These are phyloP conservation scores for Holtermanniella nyarrowii DNA, from an alignment of 768 basidiomycete species.

Conservation along the genomic window DNA sequence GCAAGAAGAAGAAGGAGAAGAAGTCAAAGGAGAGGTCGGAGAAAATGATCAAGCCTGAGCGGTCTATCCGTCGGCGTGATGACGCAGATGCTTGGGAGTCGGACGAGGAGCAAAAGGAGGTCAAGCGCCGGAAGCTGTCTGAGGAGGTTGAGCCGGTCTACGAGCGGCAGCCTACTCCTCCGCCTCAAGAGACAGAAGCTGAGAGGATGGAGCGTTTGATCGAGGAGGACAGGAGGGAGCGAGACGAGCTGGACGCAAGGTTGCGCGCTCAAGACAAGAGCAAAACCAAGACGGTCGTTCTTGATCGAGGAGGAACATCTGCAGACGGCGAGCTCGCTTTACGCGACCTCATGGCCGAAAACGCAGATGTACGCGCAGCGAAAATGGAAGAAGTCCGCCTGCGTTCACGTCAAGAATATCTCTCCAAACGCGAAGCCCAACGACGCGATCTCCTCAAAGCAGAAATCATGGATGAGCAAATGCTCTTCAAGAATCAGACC, in stretches of 20 bases:
- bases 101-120: slow-evolving; percentile 61
- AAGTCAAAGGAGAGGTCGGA: slow-evolving; percentile 43
- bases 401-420: slow-evolving; percentile 87
- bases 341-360: slow-evolving; percentile 71
- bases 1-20: slow-evolving; percentile 46
- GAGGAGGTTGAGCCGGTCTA: slow-evolving; percentile 17
- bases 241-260: slow-evolving; percentile 88
- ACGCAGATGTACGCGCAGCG: slow-evolving; percentile 47
- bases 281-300: slow-evolving; percentile 77
- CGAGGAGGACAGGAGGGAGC: slow-evolving; percentile 65
- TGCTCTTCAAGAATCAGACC: slow-evolving; percentile 81
- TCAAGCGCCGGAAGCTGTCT: slow-evolving; percentile 31
- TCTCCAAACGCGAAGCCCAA: slow-evolving; percentile 91
- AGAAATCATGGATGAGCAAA: slow-evolving; percentile 90
- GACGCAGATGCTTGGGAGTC: slow-evolving; percentile 79
- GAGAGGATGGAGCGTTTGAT: slow-evolving; percentile 61
- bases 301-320: slow-evolving; percentile 73
- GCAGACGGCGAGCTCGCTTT: slow-evolving; percentile 73
- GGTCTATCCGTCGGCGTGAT: slow-evolving; percentile 58
- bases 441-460: slow-evolving; percentile 84
- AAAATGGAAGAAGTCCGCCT: slow-evolving; percentile 67
- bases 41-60: slow-evolving; percentile 14
- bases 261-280: slow-evolving; percentile 72
- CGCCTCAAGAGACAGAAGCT: slow-evolving; percentile 59
- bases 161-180: slow-evolving; percentile 35